Evolutionary conservation across 2,329 filamentous ascomycete genomes (phyloP), one percentile per base, ranked within the genome.

Genomic region (Trichoderma atroviride): DNA sequence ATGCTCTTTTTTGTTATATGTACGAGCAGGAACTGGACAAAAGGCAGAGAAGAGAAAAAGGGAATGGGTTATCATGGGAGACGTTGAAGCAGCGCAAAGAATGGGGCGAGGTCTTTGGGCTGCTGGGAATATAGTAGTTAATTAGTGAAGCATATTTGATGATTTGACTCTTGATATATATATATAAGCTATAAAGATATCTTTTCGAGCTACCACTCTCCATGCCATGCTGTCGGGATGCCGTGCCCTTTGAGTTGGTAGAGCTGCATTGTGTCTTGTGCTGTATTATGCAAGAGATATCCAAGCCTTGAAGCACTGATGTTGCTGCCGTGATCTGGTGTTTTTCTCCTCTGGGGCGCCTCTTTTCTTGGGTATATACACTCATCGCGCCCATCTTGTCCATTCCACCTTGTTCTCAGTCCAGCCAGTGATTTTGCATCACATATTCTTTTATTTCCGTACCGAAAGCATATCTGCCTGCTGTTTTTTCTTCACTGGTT

Each of bases 401-500:
- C 16, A 61, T 47, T 52, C 40, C 59, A 16, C 35, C 29, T 11
- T 29, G 3, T 35, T 9, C 4, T 19, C 19, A 31, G 19, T 13
- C 16, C 52, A 55, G 27, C 2, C 5, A 55, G 2, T 16, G 33
- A 35, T 35, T 35, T 7, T 9, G 24, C 3, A 27, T 55, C 14
- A 16, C 13, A 27, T 24, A 24, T 35, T 19, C n/a, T 35, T 31
- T 1, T 10, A 4, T 57, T 57, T 57, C 29, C 29, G 29, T 19
- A 35, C 31, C 55, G 6, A 33, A 33, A 27, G 27, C n/a, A n/a
- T n/a, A n/a, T n/a, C n/a, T 27, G 27, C 27, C 27, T 27, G 27
- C 27, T 27, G 27, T 27, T 33, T 63, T 14, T 13, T 22, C n/a
- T 33, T 69, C 52, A 73, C 64, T 73, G 69, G 5, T 69, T 67